Base-by-base conservation (phyloP, 345 rosid genomes). In the Euphorbia lathyris region DNA sequence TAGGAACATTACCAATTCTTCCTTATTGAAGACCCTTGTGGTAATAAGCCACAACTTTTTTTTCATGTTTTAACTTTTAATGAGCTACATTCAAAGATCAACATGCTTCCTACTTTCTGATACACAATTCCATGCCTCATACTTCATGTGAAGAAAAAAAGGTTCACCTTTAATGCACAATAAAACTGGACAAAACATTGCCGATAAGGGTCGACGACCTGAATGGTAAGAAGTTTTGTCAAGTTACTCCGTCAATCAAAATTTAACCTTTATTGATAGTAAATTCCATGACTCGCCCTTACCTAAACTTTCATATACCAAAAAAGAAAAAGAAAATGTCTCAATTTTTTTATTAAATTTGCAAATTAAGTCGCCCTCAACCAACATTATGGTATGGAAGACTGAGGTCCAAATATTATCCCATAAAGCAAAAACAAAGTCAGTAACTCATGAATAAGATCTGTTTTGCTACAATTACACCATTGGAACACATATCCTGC, bases 81-180 rank as follows among this genome's bases (percentile, higher is more conserved):
- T 29, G 38, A 53, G 61, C 47, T 30, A 30, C 17, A 55, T 53
- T 74, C 65, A 65, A 43, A 45, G 51, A 53, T 29, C 22, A 30
- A 22, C 30, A 3, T 9, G 50, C 32, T 26, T 48, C n/a, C 23
- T 65, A 9, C 6, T 48, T 2, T 38, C 62, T 29, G 20, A 50
- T 1, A 2, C 17, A 51, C 38, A 38, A 66, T 61, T 61, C 32
- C 63, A 67, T 6, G 30, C 69, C 58, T 16, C 9, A 20, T 23
- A 12, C 36, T 70, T 68, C 76, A 12, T 47, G 65, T 63, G 71
- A 76, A 25, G 26, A 26, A 22, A 47, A 9, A 43, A 60, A 48
- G 14, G 34, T 69, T 69, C 4, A 20, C 7, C 23, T 36, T 3
- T 13, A 30, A 55, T 32, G 51, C 26, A 48, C 47, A 72, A 70